These are phyloP conservation scores for Acorus calamus DNA, from an alignment of 106 monocot genomes.

Conservation along the genomic window DNA sequence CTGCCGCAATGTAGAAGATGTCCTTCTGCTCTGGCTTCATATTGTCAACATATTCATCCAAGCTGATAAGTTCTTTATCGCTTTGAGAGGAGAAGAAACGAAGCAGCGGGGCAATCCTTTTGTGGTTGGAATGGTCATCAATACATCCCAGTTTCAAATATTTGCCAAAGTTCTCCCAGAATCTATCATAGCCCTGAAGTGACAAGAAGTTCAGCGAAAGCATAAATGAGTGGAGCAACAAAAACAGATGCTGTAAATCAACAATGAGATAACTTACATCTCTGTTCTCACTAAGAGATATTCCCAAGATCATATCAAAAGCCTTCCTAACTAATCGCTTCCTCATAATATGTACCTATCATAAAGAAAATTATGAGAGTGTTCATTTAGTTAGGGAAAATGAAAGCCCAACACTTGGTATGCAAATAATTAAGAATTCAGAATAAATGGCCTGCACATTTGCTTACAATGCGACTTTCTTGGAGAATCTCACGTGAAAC, in stretches of 20 bases:
- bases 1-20: conserved; percentile 87
- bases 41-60: conserved; percentile 96
- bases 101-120: conserved; percentile 86
- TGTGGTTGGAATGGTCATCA: conserved; percentile 89
- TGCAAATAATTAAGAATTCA: background rate
- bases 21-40: conserved; percentile 96
- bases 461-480: conserved; percentile 95
- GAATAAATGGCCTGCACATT: background rate
- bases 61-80: conserved; percentile 73
- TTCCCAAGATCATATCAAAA: conserved; percentile 96
- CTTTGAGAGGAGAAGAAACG: conserved; percentile 89
- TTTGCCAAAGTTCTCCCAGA: conserved; percentile 98
- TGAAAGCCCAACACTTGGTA: background rate
- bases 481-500: conserved; percentile 99
- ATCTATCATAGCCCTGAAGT: conserved; percentile 87
- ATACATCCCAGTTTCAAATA: conserved; percentile 88
- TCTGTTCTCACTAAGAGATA: conserved; percentile 85
- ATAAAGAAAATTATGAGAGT: background rate
- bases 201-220: background rate
- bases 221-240: background rate
- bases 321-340: conserved; percentile 90
- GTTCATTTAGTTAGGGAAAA: background rate
- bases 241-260: background rate
- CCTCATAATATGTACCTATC: conserved; percentile 91
- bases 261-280: conserved; percentile 44